These are phyloP conservation scores for Cyberlindnera xishuangbannaensis DNA, from an alignment of 805 yeast species.

Conservation along the genomic window DNA sequence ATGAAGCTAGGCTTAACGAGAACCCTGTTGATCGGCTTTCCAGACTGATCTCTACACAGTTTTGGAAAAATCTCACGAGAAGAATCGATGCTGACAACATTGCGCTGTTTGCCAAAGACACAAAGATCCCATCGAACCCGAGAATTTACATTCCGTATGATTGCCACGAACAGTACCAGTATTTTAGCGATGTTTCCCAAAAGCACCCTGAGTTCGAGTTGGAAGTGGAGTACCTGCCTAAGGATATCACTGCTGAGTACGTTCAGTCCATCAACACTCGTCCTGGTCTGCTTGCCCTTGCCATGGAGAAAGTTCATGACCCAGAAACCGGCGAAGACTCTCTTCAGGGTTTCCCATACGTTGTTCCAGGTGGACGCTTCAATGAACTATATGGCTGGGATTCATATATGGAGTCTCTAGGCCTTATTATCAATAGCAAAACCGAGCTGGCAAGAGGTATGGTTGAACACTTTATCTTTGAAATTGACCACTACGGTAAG, in stretches of 20 bases:
- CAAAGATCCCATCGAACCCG: slow-evolving; percentile 68
- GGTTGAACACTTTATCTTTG: slow-evolving; percentile 89
- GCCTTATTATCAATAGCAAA: slow-evolving; percentile 62
- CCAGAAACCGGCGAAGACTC: slow-evolving; percentile 45
- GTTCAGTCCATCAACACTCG: slow-evolving; percentile 69
- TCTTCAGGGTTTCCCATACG: slow-evolving; percentile 71
- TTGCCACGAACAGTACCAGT: slow-evolving; percentile 68
- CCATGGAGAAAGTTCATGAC: slow-evolving; percentile 49
- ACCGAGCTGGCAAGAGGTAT: slow-evolving; percentile 77
- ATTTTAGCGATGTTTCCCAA: slow-evolving; percentile 48
- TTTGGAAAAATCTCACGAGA: slow-evolving; percentile 79
- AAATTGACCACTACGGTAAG: slow-evolving; percentile 86
- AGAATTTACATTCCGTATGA: slow-evolving; percentile 72
- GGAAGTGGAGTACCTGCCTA: slow-evolving; percentile 74
- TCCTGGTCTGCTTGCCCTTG: slow-evolving; percentile 85
- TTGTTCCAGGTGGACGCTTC: slow-evolving; percentile 96
- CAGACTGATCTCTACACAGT: slow-evolving; percentile 66
- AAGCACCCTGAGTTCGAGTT: slow-evolving; percentile 51
- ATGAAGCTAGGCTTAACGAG: slow-evolving; percentile 78
- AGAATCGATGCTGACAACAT: slow-evolving; percentile 57
- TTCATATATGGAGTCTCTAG: slow-evolving; percentile 86
- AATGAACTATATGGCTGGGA: slow-evolving; percentile 99
- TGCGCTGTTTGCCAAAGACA: slow-evolving; percentile 66
- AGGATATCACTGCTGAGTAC: slow-evolving; percentile 66
- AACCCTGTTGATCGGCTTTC: slow-evolving; percentile 78